Evolutionary conservation across 495 filamentous ascomycete genomes (phyloP), one percentile per base, ranked within the genome.

Genomic region (Penicillium dipodomyicola): DNA sequence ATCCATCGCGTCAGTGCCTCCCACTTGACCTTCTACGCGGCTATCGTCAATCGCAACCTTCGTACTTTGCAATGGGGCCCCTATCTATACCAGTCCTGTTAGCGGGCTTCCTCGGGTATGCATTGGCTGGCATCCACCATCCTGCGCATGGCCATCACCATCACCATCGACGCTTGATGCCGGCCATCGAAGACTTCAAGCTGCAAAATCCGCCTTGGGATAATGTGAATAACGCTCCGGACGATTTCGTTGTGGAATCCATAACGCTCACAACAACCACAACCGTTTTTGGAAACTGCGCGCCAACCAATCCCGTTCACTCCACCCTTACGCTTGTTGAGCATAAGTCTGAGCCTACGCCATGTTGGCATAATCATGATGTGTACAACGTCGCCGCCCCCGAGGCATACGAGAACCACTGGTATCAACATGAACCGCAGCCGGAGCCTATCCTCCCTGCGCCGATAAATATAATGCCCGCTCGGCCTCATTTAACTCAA

Each of bases 191-290:
- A 12, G 11, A 35, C 2, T 6, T 57, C 17, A 59, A 60, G 17
- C 49, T 56, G 0, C 42, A 56, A 42, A 54, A 45, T n/a, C 1
- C 55, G 12, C 57, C 51, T 15, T 44, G 54, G 48, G 56, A 56
- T 4, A 37, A 58, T 22, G 52, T 40, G 17, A 25, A 52, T 12
- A 52, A 60, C 9, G 39, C 56, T 2, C 52, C 56, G 0, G 65
- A 60, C 0, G 56, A 70, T 39, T 47, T 59, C 33, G 49, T 62
- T 29, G 25, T 63, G 2, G 65, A 67, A 30, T 57, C 59, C 8
- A 43, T 62, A 30, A 72, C 67, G 10, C 14, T 68, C 23, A 74
- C 69, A 7, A 69, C 63, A 1, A 72, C 71, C 6, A 67, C 61
- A 0, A 72, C 71, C 6, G 48, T 71, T 7, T 61, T 55, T 22